Conservation (phyloP, 768 basidiomycete genomes). For the Xanthoconium purpureum region DNA sequence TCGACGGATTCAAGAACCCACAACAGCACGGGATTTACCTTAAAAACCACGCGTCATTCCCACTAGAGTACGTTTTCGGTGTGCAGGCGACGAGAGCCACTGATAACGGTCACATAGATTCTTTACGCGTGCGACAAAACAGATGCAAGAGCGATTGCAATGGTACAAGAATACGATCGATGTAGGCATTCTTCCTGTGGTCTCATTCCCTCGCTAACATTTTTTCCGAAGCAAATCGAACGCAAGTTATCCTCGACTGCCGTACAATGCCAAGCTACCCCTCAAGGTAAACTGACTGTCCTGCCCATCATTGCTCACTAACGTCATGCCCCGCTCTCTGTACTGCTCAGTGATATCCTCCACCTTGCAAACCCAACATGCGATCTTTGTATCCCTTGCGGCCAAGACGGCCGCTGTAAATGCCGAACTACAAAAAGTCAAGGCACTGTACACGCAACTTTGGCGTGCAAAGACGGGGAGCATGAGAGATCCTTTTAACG, state of each 20-base stretch:
- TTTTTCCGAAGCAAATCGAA: slow-evolving; percentile 54
- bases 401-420: slow-evolving; percentile 73
- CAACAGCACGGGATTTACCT: slow-evolving; percentile 68
- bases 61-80: slow-evolving; percentile 59
- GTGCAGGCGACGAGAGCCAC: not conserved
- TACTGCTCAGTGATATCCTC: slow-evolving; percentile 57
- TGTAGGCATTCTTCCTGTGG: slow-evolving; percentile 36
- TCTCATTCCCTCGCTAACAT: not conserved
- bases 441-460: slow-evolving; percentile 68
- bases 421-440: slow-evolving; percentile 73
- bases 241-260: slow-evolving; percentile 71
- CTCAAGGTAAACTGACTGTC: slow-evolving; percentile 53
- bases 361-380: slow-evolving; percentile 77
- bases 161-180: slow-evolving; percentile 84
- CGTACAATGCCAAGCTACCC: slow-evolving; percentile 61
- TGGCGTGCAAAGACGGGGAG: slow-evolving; percentile 82
- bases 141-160: slow-evolving; percentile 66
- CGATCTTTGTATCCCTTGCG: slow-evolving; percentile 73
- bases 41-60: slow-evolving; percentile 79
- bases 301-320: not conserved
- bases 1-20: slow-evolving; percentile 76
- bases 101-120: slow-evolving; percentile 42
- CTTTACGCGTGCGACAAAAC: slow-evolving; percentile 66
- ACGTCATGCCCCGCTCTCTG: not conserved
- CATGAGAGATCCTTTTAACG: slow-evolving; percentile 78